Base-by-base conservation (phyloP, 2,329 filamentous ascomycete species). In the Scedosporium apiospermum region DNA sequence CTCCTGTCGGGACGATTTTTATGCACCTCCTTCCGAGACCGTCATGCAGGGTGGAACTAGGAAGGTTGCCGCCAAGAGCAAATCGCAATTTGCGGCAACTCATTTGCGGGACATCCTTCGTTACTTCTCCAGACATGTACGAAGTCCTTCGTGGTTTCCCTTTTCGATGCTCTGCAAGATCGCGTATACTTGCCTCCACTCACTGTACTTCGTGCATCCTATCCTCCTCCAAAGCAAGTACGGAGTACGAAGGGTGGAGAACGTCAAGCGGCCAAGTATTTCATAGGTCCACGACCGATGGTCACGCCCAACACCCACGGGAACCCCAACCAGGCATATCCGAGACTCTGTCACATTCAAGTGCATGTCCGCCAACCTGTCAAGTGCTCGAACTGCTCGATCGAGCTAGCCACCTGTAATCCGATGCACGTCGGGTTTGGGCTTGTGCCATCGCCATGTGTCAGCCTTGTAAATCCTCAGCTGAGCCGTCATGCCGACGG, bases 381-480 rank as follows among this genome's bases (percentile, higher is more conserved):
- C 21, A 42, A 41, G 57, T 41, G 58, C 41, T 18, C 44, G 41
- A 41, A 46, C 42, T 51, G 44, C 9, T 42, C 18, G 46, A 18
- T 23, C 16, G 5, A 18, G 46, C 46, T 23, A 51, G 27, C 16
- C 9, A 16, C 57, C 26, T 34, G 46, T 27, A 38, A 51, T 51
- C 44, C 44, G 44, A 61, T 27, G 42, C 59, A 61, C 42, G 27
- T 41, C 44, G 44, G 34, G 42, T 61, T 53, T 61, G 21, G 59
- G 21, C 59, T 53, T 61, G 59, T 61, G 59, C 58, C 59, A 53
- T 61, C 59, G 59, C 30, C 27, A 18, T 51, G 59, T 61, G 59
- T 53, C 59, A 61, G 42, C 58, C 42, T 61, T 51, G 49, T 30
- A 46, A 14, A 55, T 55, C 51, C 23, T 55, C 51, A 55, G 51